A percentile compares a stretch with the other conserved stretches of the same genome.
These are phyloP conservation scores for Phycomyces blakesleeanus DNA, from an alignment of 192 early-diverging fungal genomes.

Conservation along the genomic window DNA sequence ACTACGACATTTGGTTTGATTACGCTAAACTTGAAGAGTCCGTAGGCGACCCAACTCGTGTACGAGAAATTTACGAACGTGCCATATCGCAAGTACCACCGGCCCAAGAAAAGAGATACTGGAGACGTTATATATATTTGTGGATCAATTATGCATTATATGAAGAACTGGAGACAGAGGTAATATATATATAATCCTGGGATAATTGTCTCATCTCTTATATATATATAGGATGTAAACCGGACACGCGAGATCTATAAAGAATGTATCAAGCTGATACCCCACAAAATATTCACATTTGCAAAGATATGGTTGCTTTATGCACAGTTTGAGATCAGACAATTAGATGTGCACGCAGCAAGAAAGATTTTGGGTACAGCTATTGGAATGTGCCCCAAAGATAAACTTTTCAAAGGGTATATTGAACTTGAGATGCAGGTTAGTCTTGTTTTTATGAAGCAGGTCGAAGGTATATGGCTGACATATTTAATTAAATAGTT, in stretches of 20 bases:
- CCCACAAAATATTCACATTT: constrained; percentile 94
- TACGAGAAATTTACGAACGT: constrained; percentile 94
- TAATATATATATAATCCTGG: too few relatives aligned
- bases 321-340: constrained; percentile 88
- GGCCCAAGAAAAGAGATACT: constrained; percentile 85
- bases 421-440: constrained; percentile 90
- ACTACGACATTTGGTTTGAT: constrained; percentile 99
- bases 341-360: constrained; percentile 64
- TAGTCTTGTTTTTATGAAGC: constrained; percentile 5
- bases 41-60: constrained; percentile 61
- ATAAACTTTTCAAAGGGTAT: constrained; percentile 92
- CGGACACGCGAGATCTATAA: constrained; percentile 82
- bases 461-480: neutral
- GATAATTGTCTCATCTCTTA: too few relatives aligned
- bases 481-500: constrained; percentile 38
- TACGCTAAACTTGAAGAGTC: constrained; percentile 87
- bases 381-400: constrained; percentile 87
- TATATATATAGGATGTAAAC: constrained; percentile 58
- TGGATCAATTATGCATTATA: constrained; percentile 98
- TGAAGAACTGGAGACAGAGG: constrained; percentile 83
- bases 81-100: constrained; percentile 87
- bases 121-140: constrained; percentile 98
- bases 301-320: constrained; percentile 96
- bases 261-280: constrained; percentile 78
- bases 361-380: constrained; percentile 81